These are phyloP conservation scores for Xerophyta viscosa DNA, from an alignment of 106 monocot genomes.

Conservation along the genomic window DNA sequence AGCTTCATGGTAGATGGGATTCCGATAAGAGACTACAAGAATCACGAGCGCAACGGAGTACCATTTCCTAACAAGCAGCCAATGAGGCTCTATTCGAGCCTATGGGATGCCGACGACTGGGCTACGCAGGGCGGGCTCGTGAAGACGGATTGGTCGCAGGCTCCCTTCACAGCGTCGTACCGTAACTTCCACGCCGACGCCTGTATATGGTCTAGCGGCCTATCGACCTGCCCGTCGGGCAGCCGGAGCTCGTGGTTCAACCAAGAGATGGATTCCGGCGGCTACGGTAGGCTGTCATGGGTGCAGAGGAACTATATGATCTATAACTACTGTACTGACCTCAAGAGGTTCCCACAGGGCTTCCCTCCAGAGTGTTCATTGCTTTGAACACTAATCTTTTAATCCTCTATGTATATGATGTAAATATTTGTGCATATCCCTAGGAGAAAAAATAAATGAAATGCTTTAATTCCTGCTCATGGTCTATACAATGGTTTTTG, in stretches of 20 bases:
- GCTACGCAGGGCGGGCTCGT: constrained; percentile 12
- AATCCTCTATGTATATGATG: too few relatives aligned
- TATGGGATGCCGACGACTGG: constrained; percentile 17
- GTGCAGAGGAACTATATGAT: constrained; percentile 22
- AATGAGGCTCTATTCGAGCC: constrained; percentile 15
- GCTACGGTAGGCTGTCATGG: constrained; percentile 11
- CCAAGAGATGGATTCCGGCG: constrained; percentile 5
- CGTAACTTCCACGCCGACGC: constrained; percentile 3
- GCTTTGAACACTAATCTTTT: background rate
- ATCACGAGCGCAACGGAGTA: background rate
- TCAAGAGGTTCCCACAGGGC: constrained; percentile 16
- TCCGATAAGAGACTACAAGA: constrained; percentile 14
- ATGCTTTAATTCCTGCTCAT: too few relatives aligned
- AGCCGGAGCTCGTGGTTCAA: constrained; percentile 3
- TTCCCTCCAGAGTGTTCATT: constrained; percentile 18
- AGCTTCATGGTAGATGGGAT: constrained; percentile 9
- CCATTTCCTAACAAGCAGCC: constrained; percentile 11
- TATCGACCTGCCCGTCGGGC: background rate
- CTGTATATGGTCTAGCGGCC: background rate
- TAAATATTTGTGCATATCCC: too few relatives aligned
- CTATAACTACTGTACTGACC: constrained; percentile 24
- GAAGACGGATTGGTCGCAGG: constrained; percentile 11
- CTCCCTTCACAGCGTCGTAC: constrained; percentile 13
- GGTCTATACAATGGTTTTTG: too few relatives aligned
- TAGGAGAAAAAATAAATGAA: too few relatives aligned